Conservation (phyloP, 805 yeast species). For the Metschnikowia gruessii region DNA sequence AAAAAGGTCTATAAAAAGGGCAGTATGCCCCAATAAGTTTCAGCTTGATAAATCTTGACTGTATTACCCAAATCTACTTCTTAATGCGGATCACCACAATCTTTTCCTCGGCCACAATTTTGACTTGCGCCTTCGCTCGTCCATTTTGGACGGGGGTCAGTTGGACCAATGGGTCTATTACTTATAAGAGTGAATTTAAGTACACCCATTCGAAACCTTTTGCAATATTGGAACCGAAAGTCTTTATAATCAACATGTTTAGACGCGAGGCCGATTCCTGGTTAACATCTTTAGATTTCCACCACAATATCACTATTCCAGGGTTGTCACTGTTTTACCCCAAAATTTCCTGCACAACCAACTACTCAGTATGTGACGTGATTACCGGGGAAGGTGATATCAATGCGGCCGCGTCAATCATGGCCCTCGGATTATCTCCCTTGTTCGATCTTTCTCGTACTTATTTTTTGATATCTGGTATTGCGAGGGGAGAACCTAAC, state of each 20-base stretch:
- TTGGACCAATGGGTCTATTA: constrained; percentile 12
- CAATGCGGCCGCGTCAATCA: constrained; percentile 59
- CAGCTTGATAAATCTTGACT: neutral
- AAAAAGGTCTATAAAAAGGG: no score
- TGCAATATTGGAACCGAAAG: constrained; percentile 48
- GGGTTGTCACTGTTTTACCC: constrained; percentile 66
- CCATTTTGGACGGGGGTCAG: constrained; percentile 17
- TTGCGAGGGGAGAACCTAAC: constrained; percentile 61
- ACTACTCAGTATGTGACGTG: constrained; percentile 54
- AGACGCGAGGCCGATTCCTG: constrained; percentile 50
- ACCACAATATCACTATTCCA: constrained; percentile 57
- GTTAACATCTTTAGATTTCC: constrained; percentile 47
- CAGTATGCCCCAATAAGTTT: neutral
- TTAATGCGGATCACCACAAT: constrained; percentile 21
- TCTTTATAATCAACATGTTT: constrained; percentile 55
- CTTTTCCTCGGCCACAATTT: constrained; percentile 16
- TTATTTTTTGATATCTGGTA: constrained; percentile 62
- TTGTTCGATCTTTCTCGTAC: constrained; percentile 56
- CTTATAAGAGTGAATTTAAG: constrained; percentile 18
- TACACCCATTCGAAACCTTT: constrained; percentile 28
- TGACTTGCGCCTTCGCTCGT: constrained; percentile 16
- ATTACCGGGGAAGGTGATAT: constrained; percentile 71
- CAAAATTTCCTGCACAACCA: constrained; percentile 49
- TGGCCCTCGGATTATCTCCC: constrained; percentile 52
- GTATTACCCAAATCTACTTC: neutral